Evolutionary conservation across 1,139 yeast species (phyloP), one percentile per base, ranked within the genome.

Genomic region (Lodderomyces jiufengensis): DNA sequence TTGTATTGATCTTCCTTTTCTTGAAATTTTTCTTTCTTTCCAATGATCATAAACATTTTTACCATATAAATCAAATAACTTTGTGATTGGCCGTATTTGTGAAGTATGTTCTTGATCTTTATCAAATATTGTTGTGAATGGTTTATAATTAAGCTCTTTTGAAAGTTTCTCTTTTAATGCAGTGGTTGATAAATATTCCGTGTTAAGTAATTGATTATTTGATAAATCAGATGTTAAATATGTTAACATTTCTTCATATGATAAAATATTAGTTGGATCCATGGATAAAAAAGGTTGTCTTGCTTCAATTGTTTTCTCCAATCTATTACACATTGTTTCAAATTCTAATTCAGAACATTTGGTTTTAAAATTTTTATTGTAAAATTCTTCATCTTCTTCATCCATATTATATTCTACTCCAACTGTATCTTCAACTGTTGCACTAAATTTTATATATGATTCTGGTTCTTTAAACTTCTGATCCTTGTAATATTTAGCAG

Each of bases 331-430:
- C 24, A 92, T 61, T 31, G 79, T 63, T 61, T 92, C 99, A 56
- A 88, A 90, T 57, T 90, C 97, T 46, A 80, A 81, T 50, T 88
- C 97, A 3, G 82, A 57, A 46, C 90, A 73, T 26, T 54, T 54
- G 13, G 50, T 34, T 29, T 47, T 54, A 26, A 47, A 48, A n/a
- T 32, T 37, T 28, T 33, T 42, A 2, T 54, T 57, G 36, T 86
- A 59, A 54, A 84, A 90, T 41, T 61, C 74, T 29, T 81, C 95
- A 59, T 92, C 99, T 9, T 52, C 70, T 57, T 92, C 98, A 60
- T 94, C 98, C 84, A 94, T 78, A 58, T 83, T 83, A 59, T 88
- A 92, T 25, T 80, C 80, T 36, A 84, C 80, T 1, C 97, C 97
- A 14, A 80, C 72, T 16, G 95, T 84, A 54, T 92, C 97, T 55